Evolutionary conservation across 2,329 filamentous ascomycete species (phyloP).

Genomic region (Arthrinium puccinioides): DNA sequence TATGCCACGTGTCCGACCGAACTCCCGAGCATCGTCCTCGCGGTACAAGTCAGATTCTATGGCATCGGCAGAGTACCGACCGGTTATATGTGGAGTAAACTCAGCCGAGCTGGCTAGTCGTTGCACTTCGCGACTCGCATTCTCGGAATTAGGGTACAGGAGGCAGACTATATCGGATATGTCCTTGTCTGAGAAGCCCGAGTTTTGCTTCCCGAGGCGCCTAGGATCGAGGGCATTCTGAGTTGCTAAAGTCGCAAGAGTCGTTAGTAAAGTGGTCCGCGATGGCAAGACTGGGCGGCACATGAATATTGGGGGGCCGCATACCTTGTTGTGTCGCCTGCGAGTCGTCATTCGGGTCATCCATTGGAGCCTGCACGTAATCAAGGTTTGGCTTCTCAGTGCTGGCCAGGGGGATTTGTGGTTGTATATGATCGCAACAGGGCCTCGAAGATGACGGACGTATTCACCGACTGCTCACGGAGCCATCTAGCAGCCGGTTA

Average conservation of each 20-base stretch:
- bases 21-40: conserved; percentile 42
- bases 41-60: conserved; percentile 43
- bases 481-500: neutral
- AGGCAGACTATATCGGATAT: conserved; percentile 85
- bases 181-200: conserved; percentile 74
- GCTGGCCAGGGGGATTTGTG: no score
- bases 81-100: conserved; percentile 41
- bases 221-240: conserved; percentile 77
- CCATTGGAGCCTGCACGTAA: no score
- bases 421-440: no score
- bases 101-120: conserved; percentile 34
- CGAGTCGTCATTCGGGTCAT: conserved; percentile 1
- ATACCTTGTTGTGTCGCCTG: conserved; percentile 4
- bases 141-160: conserved; percentile 69
- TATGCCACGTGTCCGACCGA: conserved; percentile 44
- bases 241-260: conserved; percentile 47
- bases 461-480: neutral
- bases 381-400: no score
- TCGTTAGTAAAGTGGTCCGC: neutral
- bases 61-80: conserved; percentile 39
- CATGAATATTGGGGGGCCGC: neutral
- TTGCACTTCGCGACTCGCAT: conserved; percentile 64
- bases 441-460: no score
- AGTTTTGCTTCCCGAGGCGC: conserved; percentile 71
- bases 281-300: neutral